Evolutionary conservation across 306 rosid genomes (phyloP), one percentile per base, ranked within the genome.

Genomic region (Erythrophleum fordii): DNA sequence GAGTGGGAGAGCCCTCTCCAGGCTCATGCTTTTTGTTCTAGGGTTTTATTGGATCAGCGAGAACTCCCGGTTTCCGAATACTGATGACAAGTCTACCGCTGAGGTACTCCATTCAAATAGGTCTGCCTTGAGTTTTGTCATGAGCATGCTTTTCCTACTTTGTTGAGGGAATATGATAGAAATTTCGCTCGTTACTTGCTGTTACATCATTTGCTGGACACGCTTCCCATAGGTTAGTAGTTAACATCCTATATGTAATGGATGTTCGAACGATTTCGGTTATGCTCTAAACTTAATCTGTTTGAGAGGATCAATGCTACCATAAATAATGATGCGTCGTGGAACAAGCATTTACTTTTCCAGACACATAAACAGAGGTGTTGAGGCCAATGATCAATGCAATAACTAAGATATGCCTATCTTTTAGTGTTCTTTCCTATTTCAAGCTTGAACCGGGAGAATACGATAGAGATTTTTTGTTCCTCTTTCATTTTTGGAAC

Each of bases 41-140:
- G 99, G 98, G 41, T 96, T 96, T 81, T 96, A 92, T 90, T 92
- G 99, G 99, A 93, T 96, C 80, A 42, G 74, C 39, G 91, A 86
- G 65, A 80, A 76, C 0, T 41, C 71, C 76, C 83, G 66, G 45
- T 73, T 76, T 78, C 78, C 80, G 0, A 23, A 49, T 62, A 8
- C 58, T 11, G 75, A 78, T 26, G 69, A 83, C 31, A 86, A 77
- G 62, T 48, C 79, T 11, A n/a, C 82, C 66, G 8, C 82, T 14
- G 84, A 88, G 91, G 97, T 92, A 81, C 26, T 70, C 31, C 20
- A 25, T 18, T 72, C 37, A 16, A 11, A 16, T 31, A 11, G 7
- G 1, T 46, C 16, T 72, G 68, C 56, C 14, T 42, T 18, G 8
- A 48, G 29, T 2, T 55, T 73, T 55, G 48, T 34, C 45, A 11